Conservation (phyloP, 2,329 filamentous ascomycete genomes). For the Annulohypoxylon truncatum region DNA sequence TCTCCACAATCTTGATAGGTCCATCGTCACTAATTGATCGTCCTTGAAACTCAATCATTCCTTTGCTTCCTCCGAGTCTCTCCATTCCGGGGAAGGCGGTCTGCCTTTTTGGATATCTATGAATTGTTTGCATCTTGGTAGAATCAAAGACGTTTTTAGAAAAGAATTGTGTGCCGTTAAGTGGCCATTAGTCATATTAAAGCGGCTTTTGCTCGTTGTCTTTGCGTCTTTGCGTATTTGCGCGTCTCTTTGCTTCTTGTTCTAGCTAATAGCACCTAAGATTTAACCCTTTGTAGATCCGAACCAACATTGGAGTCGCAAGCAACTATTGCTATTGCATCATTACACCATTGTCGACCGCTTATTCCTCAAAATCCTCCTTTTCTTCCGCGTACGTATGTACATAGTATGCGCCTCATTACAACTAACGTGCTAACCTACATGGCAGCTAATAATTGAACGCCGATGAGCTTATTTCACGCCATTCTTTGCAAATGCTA, state of each 20-base stretch:
- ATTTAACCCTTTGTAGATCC: slow-evolving; percentile 22
- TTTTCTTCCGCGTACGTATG: background rate
- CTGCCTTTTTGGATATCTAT: slow-evolving; percentile 1
- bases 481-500: slow-evolving; percentile 35
- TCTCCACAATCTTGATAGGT: slow-evolving; percentile 33
- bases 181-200: slow-evolving; percentile 12
- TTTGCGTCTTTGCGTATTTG: background rate
- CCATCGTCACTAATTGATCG: slow-evolving; percentile 31
- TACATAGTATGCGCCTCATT: background rate
- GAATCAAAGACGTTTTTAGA: slow-evolving; percentile 8
- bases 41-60: slow-evolving; percentile 25
- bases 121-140: slow-evolving; percentile 26
- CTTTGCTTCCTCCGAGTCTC: slow-evolving; percentile 36
- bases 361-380: slow-evolving; percentile 15
- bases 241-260: background rate
- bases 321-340: slow-evolving; percentile 39
- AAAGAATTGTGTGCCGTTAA: background rate
- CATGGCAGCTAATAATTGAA: background rate
- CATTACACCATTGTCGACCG: slow-evolving; percentile 32
- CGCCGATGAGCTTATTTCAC: slow-evolving; percentile 36
- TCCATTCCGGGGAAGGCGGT: slow-evolving; percentile 34
- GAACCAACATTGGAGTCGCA: slow-evolving; percentile 33
- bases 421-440: background rate
- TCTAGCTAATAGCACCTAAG: background rate
- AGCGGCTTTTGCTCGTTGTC: background rate